These are phyloP conservation scores for Casuarina glauca DNA, from an alignment of 306 rosid genomes.

Conservation along the genomic window DNA sequence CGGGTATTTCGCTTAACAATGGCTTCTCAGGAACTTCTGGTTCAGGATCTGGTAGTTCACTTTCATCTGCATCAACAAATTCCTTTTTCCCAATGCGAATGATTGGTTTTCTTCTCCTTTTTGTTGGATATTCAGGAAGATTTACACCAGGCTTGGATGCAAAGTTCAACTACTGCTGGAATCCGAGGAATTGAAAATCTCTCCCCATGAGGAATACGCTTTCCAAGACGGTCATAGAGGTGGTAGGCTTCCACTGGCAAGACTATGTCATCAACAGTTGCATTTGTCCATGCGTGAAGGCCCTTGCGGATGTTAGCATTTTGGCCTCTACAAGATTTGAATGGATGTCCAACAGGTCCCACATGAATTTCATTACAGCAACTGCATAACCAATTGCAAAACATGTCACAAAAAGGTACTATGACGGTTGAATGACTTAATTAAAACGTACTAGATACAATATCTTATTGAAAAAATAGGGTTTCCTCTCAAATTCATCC, in stretches of 20 bases:
- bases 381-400: constrained; percentile 46
- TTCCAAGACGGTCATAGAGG: constrained; percentile 77
- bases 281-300: constrained; percentile 75
- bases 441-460: not conserved
- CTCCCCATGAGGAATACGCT: constrained; percentile 67
- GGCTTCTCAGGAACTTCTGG: constrained; percentile 47
- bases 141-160: constrained; percentile 95
- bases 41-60: constrained; percentile 69
- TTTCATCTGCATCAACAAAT: constrained; percentile 87
- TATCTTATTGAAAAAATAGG: not conserved
- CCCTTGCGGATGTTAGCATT: constrained; percentile 62
- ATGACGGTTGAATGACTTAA: constrained; percentile 4
- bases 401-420: constrained; percentile 16
- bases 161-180: constrained; percentile 92
- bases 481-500: not conserved
- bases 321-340: constrained; percentile 79
- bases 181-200: constrained; percentile 77
- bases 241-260: constrained; percentile 79
- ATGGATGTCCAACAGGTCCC: constrained; percentile 94
- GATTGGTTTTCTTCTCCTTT: constrained; percentile 92
- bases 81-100: constrained; percentile 74
- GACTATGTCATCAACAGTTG: constrained; percentile 73
- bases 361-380: constrained; percentile 91
- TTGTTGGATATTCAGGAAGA: constrained; percentile 65
- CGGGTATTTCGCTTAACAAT: constrained; percentile 60